Percentiles rank a stretch among this genome's conserved stretches.
phyloP scores from a whole-genome alignment of 805 yeast species.

The Grigorovia yakushimaensis region DNA sequence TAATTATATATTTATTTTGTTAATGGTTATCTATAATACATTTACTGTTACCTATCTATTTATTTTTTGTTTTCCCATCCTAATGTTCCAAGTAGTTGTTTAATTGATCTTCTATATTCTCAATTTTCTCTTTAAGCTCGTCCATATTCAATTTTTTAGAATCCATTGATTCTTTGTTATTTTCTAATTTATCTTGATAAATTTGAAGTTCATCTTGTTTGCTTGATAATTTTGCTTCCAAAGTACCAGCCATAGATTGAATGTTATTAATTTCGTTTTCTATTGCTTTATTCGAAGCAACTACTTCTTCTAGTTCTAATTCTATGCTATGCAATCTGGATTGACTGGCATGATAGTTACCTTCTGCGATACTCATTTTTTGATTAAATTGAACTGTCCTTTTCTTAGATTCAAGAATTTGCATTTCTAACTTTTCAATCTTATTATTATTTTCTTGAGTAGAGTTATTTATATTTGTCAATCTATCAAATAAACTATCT shows the following conservation, averaged over 20 bases:
- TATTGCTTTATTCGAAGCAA: constrained; percentile 50
- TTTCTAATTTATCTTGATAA: constrained; percentile 50
- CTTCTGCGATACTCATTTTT: constrained; percentile 69
- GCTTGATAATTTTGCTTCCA: constrained; percentile 45
- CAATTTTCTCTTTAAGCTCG: constrained; percentile 32
- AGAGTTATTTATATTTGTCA: constrained; percentile 1
- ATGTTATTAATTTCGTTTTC: constrained; percentile 60
- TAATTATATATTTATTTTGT: neutral
- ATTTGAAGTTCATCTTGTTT: constrained; percentile 46
- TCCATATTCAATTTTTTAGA: constrained; percentile 42
- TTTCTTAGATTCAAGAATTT: constrained; percentile 3
- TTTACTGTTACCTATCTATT: neutral
- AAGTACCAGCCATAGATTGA: constrained; percentile 55
- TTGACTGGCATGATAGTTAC: constrained; percentile 62
- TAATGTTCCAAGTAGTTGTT: neutral
- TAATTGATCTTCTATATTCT: constrained; percentile 12
- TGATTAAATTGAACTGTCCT: constrained; percentile 48
- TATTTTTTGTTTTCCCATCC: neutral
- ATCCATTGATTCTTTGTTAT: constrained; percentile 53
- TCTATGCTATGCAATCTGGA: constrained; percentile 53
- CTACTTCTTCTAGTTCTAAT: constrained; percentile 51
- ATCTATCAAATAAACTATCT: constrained; percentile 2
- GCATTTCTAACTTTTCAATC: constrained; percentile 1
- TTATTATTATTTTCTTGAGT: constrained; percentile 1
- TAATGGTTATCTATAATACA: neutral